A percentile compares a stretch with the other conserved stretches of the same genome.
Evolutionary conservation across 2,329 filamentous ascomycete species (phyloP).

Genomic region (Cladophialophora psammophila): DNA sequence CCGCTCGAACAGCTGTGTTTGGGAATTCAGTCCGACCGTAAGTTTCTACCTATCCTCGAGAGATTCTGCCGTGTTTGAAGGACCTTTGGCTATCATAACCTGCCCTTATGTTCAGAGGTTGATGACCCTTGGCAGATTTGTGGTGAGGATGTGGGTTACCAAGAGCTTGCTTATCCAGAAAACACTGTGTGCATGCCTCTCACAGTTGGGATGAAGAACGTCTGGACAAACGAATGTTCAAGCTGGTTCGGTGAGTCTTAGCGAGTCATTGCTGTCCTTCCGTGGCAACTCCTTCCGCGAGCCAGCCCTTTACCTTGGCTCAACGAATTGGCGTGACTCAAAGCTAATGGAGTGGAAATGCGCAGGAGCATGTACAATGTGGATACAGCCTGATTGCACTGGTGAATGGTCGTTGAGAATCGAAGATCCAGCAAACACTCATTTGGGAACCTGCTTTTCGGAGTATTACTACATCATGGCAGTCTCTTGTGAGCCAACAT

Average conservation of each 20-base stretch:
- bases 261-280: neutral
- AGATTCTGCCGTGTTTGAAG: neutral
- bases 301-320: no score
- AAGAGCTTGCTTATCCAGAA: slow-evolving; percentile 10
- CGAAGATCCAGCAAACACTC: slow-evolving; percentile 5
- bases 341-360: neutral
- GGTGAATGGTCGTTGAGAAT: slow-evolving; percentile 18
- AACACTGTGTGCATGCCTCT: slow-evolving; percentile 13
- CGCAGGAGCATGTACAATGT: slow-evolving; percentile 16
- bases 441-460: slow-evolving; percentile 17
- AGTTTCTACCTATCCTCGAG: neutral
- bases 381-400: slow-evolving; percentile 23
- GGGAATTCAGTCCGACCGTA: slow-evolving; percentile 18
- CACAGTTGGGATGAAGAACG: slow-evolving; percentile 13
- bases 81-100: neutral
- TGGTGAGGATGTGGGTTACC: slow-evolving; percentile 9
- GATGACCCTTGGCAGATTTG: neutral
- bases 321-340: no score
- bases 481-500: slow-evolving; percentile 14
- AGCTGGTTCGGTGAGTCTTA: slow-evolving; percentile 8
- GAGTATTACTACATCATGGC: slow-evolving; percentile 20
- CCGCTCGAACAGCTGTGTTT: neutral
- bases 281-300: neutral
- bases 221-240: slow-evolving; percentile 16
- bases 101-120: neutral